phyloP scores from a whole-genome alignment of 495 filamentous ascomycete genomes.

The Aspergillus baeticus region DNA sequence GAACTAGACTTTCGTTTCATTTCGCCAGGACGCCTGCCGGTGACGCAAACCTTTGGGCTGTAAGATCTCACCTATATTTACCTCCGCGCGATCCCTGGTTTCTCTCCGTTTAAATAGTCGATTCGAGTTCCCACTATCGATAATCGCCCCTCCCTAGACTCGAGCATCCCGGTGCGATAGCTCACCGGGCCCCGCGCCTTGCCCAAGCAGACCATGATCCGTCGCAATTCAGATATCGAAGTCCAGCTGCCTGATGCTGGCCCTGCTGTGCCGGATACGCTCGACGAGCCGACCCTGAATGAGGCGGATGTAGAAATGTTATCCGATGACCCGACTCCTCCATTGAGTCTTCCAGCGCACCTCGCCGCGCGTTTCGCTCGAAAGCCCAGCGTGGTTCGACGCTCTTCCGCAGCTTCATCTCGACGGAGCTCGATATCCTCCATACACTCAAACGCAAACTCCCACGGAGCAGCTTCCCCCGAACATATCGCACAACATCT shows the following conservation, averaged over 20 bases:
- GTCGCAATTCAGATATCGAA: slow-evolving; percentile 49
- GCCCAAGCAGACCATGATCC: slow-evolving; percentile 36
- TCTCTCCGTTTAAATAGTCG: slow-evolving; percentile 5
- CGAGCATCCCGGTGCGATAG: not conserved
- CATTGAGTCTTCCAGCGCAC: slow-evolving; percentile 69
- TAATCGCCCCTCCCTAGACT: slow-evolving; percentile 13
- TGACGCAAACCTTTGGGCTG: slow-evolving; percentile 1
- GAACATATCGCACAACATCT: slow-evolving; percentile 87
- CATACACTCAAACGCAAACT: slow-evolving; percentile 59
- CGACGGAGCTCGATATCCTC: slow-evolving; percentile 90
- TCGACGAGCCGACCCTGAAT: slow-evolving; percentile 25
- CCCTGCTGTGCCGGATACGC: slow-evolving; percentile 30
- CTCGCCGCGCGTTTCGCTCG: slow-evolving; percentile 86
- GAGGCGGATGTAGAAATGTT: slow-evolving; percentile 46
- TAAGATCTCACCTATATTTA: not conserved
- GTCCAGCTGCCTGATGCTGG: slow-evolving; percentile 44
- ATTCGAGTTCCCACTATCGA: slow-evolving; percentile 23
- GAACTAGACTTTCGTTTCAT: slow-evolving; percentile 2
- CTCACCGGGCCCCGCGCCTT: not conserved
- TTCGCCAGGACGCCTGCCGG: not conserved
- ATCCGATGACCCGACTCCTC: slow-evolving; percentile 39
- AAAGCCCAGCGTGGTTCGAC: slow-evolving; percentile 66
- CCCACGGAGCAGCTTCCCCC: slow-evolving; percentile 67
- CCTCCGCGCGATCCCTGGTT: not conserved
- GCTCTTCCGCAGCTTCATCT: slow-evolving; percentile 81